Evolutionary conservation across 345 rosid species (phyloP).

Genomic region (Kernera saxatilis): DNA sequence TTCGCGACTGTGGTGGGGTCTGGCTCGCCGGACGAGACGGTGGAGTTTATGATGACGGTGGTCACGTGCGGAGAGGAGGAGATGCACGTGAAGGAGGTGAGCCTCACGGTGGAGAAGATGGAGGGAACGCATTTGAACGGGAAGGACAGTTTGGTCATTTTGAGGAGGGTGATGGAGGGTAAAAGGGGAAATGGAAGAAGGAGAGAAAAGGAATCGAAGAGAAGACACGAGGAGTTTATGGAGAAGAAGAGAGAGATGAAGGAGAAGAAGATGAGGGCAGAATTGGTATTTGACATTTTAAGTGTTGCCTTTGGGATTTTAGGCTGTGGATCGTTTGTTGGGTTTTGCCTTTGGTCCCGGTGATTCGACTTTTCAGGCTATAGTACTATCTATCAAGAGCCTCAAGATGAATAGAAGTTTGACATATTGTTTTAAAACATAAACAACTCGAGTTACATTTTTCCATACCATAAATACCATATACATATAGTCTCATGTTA

Average conservation of each 20-base stretch:
- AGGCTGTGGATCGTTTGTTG: conserved; percentile 34
- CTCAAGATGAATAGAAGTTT: background rate
- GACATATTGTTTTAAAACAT: background rate
- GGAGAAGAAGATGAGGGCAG: conserved; percentile 42
- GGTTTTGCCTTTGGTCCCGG: conserved; percentile 27
- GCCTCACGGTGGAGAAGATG: conserved; percentile 60
- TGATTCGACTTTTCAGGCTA: background rate
- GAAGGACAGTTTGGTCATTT: conserved; percentile 52
- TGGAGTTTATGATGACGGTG: conserved; percentile 41
- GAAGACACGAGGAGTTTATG: conserved; percentile 36
- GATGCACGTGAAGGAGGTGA: conserved; percentile 68
- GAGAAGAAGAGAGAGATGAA: conserved; percentile 46
- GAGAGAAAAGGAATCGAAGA: conserved; percentile 32
- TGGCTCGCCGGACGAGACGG: background rate
- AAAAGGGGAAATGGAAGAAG: conserved; percentile 36
- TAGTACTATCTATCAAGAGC: background rate
- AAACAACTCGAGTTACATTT: conserved; percentile 12
- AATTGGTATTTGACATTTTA: conserved; percentile 48
- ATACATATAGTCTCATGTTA: background rate
- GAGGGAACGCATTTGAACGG: conserved; percentile 66
- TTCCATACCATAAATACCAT: conserved; percentile 14
- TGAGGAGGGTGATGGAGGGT: conserved; percentile 41
- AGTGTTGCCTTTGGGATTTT: conserved; percentile 45
- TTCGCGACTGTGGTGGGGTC: conserved; percentile 32
- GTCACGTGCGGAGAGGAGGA: conserved; percentile 59